A percentile compares a stretch with the other conserved stretches of the same genome.
Evolutionary conservation across 2,329 filamentous ascomycete species (phyloP).

Genomic region (Herpomyces periplanetae): DNA sequence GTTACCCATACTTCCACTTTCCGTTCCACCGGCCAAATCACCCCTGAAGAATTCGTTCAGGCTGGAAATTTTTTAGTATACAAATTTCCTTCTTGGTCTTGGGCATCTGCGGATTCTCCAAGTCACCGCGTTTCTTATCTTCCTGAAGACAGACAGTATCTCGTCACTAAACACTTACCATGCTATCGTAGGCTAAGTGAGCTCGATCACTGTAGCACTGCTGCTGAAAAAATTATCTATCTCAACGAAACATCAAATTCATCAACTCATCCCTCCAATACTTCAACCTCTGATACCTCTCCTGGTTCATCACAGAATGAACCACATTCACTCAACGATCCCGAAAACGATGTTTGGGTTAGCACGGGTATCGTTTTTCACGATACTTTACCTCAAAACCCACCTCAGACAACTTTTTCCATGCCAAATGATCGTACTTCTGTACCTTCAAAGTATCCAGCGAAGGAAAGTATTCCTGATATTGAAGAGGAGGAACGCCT

Average conservation of each 20-base stretch:
- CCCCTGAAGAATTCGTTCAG: conserved; percentile 74
- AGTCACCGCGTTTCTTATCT: conserved; percentile 41
- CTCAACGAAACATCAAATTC: too few species aligned
- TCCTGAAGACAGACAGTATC: conserved; percentile 62
- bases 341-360: too few species aligned
- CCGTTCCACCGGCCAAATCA: conserved; percentile 70
- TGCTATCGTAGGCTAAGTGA: conserved; percentile 70
- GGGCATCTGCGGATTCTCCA: conserved; percentile 54
- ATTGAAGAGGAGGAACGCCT: conserved; percentile 90
- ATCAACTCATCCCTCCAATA: too few species aligned
- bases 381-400: too few species aligned
- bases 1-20: conserved; percentile 72
- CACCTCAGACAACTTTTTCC: too few species aligned
- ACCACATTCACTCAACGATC: too few species aligned
- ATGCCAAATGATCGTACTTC: too few species aligned
- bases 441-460: too few species aligned
- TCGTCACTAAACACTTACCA: conserved; percentile 72
- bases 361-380: too few species aligned
- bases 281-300: too few species aligned
- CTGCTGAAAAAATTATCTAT: conserved; percentile 48
- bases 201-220: conserved; percentile 59
- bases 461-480: conserved; percentile 57
- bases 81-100: conserved; percentile 96
- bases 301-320: too few species aligned
- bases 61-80: conserved; percentile 92